Evolutionary conservation across 2,329 filamentous ascomycete genomes (phyloP), one percentile per base, ranked within the genome.

Genomic region (Aspergillus pseudoglaucus): DNA sequence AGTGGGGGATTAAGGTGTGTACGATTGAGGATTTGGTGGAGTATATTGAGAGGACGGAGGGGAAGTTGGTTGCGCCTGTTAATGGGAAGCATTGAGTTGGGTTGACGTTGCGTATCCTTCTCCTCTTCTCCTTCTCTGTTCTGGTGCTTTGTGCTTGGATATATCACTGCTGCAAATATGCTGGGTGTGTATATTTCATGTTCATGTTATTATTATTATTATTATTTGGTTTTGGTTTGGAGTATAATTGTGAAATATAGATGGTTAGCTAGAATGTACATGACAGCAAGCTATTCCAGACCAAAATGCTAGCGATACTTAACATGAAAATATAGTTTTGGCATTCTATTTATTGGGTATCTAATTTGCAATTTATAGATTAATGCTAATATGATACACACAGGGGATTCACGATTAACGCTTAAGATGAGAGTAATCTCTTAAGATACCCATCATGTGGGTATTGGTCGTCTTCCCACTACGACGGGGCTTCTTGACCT

Each of bases 21-120:
- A 97, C 93, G 25, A 97, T 98, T 71, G 90, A 91, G 65, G 90
- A 91, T 70, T 70, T 98, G 71, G 85, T 91, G 23, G 76, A 75
- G 48, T 87, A 94, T 66, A 73, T 95, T 49, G 85, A 93, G 68
- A 84, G 82, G 75, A 83, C 77, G 35, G 84, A 90, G 72, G 84
- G 83, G 9, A 30, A 47, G 14, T 52, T 55, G 45, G 49, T 53
- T 33, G 46, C 47, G 42, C 37, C 58, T 42, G 27, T 49, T 18
- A 72, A 72, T 62, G 69, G 69, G 27, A 64, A 63, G 52, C 55
- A 63, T 53, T 67, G 53, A 66, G 38, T 27, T 49, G 23, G 15
- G 17, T 47, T 46, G 35, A 14, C 30, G 25, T 10, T 30, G 25
- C 25, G 32, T n/a, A 22, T 38, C 46, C 47, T 42, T 40, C n/a